Conservation (phyloP, 2,329 filamentous ascomycete species). For the Pestalotiopsis sp. region DNA sequence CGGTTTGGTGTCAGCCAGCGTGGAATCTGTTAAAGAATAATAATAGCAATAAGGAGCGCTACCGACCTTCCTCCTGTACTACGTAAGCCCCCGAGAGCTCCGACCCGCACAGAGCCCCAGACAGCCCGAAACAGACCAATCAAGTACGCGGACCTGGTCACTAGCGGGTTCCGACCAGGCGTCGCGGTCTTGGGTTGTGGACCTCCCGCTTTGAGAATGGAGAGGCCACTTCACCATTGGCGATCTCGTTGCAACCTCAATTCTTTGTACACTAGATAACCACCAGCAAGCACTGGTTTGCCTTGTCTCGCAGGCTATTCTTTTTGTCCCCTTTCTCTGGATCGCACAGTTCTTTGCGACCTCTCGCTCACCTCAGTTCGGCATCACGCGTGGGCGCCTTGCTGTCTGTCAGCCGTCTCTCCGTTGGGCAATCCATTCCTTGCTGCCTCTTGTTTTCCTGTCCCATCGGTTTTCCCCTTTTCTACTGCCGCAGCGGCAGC, state of each 20-base stretch:
- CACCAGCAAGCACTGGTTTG: background rate
- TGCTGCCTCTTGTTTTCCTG: background rate
- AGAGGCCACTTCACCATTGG: conserved; percentile 15
- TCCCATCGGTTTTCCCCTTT: background rate
- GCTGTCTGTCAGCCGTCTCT: background rate
- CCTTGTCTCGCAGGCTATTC: background rate
- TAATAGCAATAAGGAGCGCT: background rate
- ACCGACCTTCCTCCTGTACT: background rate
- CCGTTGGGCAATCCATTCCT: background rate
- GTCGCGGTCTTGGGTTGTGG: background rate
- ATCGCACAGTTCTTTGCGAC: background rate
- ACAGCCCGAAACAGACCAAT: conserved; percentile 6
- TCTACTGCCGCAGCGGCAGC: background rate
- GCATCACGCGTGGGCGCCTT: background rate
- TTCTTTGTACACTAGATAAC: background rate
- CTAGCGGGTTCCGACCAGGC: background rate
- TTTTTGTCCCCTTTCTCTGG: background rate
- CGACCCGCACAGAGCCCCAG: conserved; percentile 1
- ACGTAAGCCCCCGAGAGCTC: conserved; percentile 4
- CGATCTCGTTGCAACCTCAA: background rate
- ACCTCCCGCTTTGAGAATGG: conserved; percentile 10
- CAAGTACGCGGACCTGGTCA: background rate
- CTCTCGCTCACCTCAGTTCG: background rate
- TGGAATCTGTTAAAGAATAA: no score
- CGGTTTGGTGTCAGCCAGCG: no score